phyloP scores from a whole-genome alignment of 257 asterid species.

The Capsicum rhomboideum region DNA sequence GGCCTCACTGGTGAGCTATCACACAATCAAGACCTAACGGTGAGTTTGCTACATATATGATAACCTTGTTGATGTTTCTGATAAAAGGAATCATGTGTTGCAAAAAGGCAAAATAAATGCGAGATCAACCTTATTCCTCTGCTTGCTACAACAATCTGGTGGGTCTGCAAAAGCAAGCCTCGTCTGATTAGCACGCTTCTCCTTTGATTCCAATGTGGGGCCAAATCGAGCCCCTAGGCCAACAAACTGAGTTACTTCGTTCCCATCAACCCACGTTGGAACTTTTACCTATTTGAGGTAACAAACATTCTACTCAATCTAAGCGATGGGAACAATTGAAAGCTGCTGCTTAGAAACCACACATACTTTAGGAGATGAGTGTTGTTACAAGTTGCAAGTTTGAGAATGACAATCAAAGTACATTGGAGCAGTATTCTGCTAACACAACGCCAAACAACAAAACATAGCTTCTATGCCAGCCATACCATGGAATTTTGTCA shows the following conservation, averaged over 20 bases:
- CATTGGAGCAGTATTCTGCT: neutral
- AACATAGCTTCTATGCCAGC: neutral
- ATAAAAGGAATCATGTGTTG: neutral
- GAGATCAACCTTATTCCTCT: conserved; percentile 62
- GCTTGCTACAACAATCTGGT: conserved; percentile 78
- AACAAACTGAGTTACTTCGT: conserved; percentile 71
- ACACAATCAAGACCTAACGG: neutral
- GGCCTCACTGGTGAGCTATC: conserved; percentile 73
- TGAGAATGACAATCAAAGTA: neutral
- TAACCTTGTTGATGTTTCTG: neutral
- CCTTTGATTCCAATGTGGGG: conserved; percentile 84
- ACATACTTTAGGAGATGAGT: conserved; percentile 2
- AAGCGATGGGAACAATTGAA: no score
- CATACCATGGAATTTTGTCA: neutral
- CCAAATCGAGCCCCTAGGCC: conserved; percentile 99
- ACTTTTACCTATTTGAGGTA: conserved; percentile 66
- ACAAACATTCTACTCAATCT: no score
- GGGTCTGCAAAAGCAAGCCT: conserved; percentile 86
- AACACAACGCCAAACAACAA: neutral
- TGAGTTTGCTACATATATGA: neutral
- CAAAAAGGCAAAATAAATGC: conserved; percentile 1
- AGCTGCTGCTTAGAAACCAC: no score
- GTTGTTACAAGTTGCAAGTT: neutral
- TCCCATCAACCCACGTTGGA: conserved; percentile 81
- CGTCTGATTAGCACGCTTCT: conserved; percentile 86